A percentile compares a stretch with the other conserved stretches of the same genome.
Evolutionary conservation across 2,329 filamentous ascomycete genomes (phyloP).

Genomic region (Celoporthe dispersa): DNA sequence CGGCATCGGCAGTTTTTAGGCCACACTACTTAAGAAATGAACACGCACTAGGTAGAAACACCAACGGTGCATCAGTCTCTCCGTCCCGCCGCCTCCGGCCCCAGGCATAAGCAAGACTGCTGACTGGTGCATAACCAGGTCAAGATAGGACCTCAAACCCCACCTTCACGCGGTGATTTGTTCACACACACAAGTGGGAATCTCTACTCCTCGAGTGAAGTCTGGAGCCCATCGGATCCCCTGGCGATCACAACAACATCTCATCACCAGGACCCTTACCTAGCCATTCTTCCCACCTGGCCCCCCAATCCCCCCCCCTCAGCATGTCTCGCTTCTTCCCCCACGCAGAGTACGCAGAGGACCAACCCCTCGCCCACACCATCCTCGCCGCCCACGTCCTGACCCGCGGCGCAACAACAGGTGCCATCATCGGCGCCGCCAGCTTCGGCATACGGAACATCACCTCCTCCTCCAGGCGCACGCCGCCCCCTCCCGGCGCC

Average conservation of each 20-base stretch:
- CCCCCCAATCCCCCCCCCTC: no score
- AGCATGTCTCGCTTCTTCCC: slow-evolving; percentile 60
- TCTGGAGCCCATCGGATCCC: background rate
- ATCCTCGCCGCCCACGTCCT: slow-evolving; percentile 60
- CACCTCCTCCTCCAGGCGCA: background rate
- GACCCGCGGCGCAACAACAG: slow-evolving; percentile 36
- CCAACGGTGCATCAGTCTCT: background rate
- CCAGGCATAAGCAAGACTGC: background rate
- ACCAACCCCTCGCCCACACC: slow-evolving; percentile 58
- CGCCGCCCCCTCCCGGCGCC: background rate
- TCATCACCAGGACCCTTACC: no score
- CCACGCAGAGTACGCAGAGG: slow-evolving; percentile 63
- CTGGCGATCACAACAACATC: background rate
- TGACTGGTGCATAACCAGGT: background rate
- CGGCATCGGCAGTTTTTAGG: background rate
- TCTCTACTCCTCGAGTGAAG: background rate
- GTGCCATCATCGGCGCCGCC: slow-evolving; percentile 30
- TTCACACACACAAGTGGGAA: no score
- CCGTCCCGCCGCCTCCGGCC: background rate
- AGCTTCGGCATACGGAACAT: slow-evolving; percentile 1
- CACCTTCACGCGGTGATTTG: no score
- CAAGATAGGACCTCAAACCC: background rate
- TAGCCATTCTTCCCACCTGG: no score
- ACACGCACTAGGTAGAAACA: no score
- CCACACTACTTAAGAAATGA: background rate